Conservation (phyloP, 371 early-diverging fungal genomes). For the Rhizopus stolonifer region DNA sequence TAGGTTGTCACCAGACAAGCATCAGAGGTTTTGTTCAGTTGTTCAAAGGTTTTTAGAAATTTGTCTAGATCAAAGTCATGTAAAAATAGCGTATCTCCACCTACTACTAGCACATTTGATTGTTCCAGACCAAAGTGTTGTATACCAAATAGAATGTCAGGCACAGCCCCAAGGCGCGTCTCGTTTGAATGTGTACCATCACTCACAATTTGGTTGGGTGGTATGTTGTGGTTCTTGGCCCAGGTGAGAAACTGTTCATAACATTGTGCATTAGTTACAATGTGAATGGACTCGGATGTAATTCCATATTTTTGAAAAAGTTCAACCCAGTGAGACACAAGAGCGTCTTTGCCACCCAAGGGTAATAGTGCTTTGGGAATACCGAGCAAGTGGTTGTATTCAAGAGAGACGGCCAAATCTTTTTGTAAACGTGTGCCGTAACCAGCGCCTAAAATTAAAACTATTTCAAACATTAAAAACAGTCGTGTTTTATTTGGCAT, state of each 20-base stretch:
- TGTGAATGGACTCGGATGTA: slow-evolving; percentile 25
- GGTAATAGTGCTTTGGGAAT: slow-evolving; percentile 56
- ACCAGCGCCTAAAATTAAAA: slow-evolving; percentile 56
- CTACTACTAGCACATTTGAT: slow-evolving; percentile 53
- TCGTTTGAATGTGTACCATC: slow-evolving; percentile 57
- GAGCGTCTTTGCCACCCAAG: slow-evolving; percentile 45
- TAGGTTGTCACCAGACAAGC: slow-evolving; percentile 51
- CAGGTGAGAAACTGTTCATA: slow-evolving; percentile 47
- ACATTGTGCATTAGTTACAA: slow-evolving; percentile 49
- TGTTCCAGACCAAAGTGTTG: slow-evolving; percentile 26
- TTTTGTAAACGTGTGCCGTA: slow-evolving; percentile 60
- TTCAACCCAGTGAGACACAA: slow-evolving; percentile 55
- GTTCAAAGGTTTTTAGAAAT: slow-evolving; percentile 14
- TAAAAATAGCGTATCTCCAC: slow-evolving; percentile 60
- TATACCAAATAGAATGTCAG: slow-evolving; percentile 55
- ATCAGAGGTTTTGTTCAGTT: not conserved
- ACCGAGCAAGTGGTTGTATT: slow-evolving; percentile 42
- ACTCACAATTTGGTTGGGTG: slow-evolving; percentile 46
- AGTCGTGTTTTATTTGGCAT: too few relatives aligned
- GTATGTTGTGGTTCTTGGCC: slow-evolving; percentile 43
- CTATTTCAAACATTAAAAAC: too few relatives aligned
- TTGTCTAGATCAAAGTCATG: slow-evolving; percentile 46
- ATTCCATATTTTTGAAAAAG: slow-evolving; percentile 31
- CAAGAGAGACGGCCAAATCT: slow-evolving; percentile 29
- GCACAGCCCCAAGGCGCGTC: slow-evolving; percentile 58